These are phyloP conservation scores for Ascochyta pisi DNA, from an alignment of 2,329 filamentous ascomycete species.

Conservation along the genomic window DNA sequence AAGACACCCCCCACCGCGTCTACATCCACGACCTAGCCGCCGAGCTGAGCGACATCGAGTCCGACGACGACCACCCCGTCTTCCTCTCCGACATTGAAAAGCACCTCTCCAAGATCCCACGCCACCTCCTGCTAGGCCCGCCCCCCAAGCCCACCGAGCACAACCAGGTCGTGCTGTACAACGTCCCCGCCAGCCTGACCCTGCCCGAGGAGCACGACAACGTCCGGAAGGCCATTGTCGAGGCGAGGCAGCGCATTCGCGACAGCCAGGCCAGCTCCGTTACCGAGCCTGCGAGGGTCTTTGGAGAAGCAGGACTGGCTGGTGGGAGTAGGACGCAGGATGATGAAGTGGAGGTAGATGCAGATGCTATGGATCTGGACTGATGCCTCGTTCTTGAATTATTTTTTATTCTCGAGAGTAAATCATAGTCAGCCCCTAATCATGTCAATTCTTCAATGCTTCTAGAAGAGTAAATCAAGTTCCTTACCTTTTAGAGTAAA, in stretches of 20 bases:
- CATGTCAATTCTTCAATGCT: too few species aligned
- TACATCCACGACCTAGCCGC: conserved; percentile 92
- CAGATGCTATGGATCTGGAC: conserved; percentile 73
- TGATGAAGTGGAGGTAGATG: not conserved
- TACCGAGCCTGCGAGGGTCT: conserved; percentile 40
- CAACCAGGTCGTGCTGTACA: conserved; percentile 82
- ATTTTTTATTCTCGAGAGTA: too few species aligned
- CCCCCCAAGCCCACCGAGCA: conserved; percentile 53
- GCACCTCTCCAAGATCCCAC: conserved; percentile 75
- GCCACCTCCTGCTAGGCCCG: conserved; percentile 64
- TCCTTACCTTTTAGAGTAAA: too few species aligned
- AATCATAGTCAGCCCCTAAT: too few species aligned
- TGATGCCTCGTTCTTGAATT: conserved; percentile 26
- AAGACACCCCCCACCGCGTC: conserved; percentile 84
- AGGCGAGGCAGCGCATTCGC: conserved; percentile 73
- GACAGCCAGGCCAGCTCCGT: conserved; percentile 60
- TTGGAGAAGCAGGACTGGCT: not conserved
- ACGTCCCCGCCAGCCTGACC: conserved; percentile 76
- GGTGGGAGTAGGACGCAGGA: too few species aligned
- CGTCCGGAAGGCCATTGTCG: conserved; percentile 83
- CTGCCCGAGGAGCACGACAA: conserved; percentile 74
- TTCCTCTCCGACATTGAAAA: conserved; percentile 88
- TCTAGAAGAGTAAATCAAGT: too few species aligned
- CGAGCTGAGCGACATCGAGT: conserved; percentile 76
- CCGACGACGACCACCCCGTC: conserved; percentile 68